phyloP scores from a whole-genome alignment of 2,329 filamentous ascomycete genomes.

The Neocatenulostroma microsporum region DNA sequence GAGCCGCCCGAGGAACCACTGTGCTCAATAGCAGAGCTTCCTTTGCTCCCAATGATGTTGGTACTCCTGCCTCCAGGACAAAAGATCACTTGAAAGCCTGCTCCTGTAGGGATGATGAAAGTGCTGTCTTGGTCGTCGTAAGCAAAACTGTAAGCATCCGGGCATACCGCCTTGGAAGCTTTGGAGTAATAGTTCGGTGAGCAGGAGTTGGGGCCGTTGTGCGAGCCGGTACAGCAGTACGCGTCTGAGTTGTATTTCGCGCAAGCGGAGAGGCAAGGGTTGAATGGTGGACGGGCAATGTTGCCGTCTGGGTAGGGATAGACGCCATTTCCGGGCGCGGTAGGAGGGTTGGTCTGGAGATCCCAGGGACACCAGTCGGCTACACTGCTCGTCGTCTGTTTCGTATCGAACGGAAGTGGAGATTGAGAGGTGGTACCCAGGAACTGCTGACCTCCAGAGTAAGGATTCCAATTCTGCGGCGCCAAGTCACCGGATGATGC shows the following conservation, averaged over 20 bases:
- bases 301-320: constrained; percentile 75
- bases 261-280: constrained; percentile 71
- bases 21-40: constrained; percentile 5
- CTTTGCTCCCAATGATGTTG: constrained; percentile 35
- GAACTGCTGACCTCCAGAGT: constrained; percentile 45
- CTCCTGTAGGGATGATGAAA: constrained; percentile 54
- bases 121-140: constrained; percentile 52
- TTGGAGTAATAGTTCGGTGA: constrained; percentile 60
- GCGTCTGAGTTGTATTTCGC: constrained; percentile 55
- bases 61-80: constrained; percentile 56
- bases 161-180: constrained; percentile 66
- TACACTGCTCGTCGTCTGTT: constrained; percentile 50
- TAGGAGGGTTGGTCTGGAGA: constrained; percentile 59
- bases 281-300: constrained; percentile 62
- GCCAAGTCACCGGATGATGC: constrained; percentile 57
- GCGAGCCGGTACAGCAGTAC: constrained; percentile 69
- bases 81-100: constrained; percentile 71
- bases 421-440: constrained; percentile 57
- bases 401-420: constrained; percentile 59
- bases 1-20: constrained; percentile 3
- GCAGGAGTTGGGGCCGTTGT: constrained; percentile 57
- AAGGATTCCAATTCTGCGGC: constrained; percentile 37
- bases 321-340: constrained; percentile 63
- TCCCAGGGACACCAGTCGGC: constrained; percentile 74
- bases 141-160: constrained; percentile 76